Evolutionary conservation across 306 rosid genomes (phyloP).

Genomic region (Dryas octopetala): DNA sequence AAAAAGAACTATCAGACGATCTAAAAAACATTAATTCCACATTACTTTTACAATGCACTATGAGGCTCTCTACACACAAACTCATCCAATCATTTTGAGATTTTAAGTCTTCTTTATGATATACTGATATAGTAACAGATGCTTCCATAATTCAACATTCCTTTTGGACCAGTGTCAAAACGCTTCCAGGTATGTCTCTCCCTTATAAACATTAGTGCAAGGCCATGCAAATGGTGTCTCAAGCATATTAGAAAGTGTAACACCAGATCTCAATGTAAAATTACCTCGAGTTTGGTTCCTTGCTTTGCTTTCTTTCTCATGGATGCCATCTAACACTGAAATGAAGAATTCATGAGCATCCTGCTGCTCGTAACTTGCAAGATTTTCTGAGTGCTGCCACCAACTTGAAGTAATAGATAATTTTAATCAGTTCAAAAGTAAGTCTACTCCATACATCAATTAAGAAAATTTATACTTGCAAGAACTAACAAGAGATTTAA

Average conservation of each 20-base stretch:
- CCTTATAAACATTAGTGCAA: background rate
- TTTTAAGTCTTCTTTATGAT: background rate
- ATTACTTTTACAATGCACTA: background rate
- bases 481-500: slow-evolving; percentile 11
- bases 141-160: background rate
- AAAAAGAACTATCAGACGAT: slow-evolving; percentile 21
- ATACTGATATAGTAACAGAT: background rate
- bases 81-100: background rate
- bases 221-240: background rate
- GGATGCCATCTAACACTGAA: slow-evolving; percentile 83
- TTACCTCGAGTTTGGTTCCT: slow-evolving; percentile 65
- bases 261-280: background rate
- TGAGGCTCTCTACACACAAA: background rate
- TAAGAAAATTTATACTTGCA: slow-evolving; percentile 1
- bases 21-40: background rate
- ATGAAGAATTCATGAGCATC: slow-evolving; percentile 98
- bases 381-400: slow-evolving; percentile 93
- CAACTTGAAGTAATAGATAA: slow-evolving; percentile 63
- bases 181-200: slow-evolving; percentile 7
- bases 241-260: background rate
- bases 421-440: slow-evolving; percentile 44
- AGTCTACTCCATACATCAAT: slow-evolving; percentile 27
- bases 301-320: slow-evolving; percentile 59
- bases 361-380: slow-evolving; percentile 92
- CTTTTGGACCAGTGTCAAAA: background rate